Conservation (phyloP, 73 alveolate species). For the Tetrahymena elliotti region DNA sequence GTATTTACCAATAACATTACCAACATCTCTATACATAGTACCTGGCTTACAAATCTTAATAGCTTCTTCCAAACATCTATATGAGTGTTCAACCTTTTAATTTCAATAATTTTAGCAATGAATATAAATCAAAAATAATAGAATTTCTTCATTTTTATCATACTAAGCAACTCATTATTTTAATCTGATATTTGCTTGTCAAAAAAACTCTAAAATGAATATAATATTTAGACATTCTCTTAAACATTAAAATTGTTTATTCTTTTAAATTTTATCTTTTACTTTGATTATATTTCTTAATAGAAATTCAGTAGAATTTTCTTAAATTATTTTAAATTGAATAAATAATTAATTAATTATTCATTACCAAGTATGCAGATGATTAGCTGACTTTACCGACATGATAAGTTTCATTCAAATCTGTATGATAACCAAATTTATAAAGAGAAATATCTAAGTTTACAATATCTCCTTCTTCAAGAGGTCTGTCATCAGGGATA, state of each 20-base stretch:
- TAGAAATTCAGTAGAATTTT: slow-evolving; percentile 62
- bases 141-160: too few species aligned
- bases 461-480: slow-evolving; percentile 85
- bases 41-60: slow-evolving; percentile 83
- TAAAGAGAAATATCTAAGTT: slow-evolving; percentile 85
- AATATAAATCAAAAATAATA: slow-evolving; percentile 57
- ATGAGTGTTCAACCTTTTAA: slow-evolving; percentile 65
- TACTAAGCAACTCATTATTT: too few species aligned
- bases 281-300: too few species aligned
- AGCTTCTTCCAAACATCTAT: slow-evolving; percentile 70
- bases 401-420: slow-evolving; percentile 59
- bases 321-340: slow-evolving; percentile 18
- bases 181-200: too few species aligned
- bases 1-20: slow-evolving; percentile 66
- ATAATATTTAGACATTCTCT: too few species aligned
- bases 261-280: too few species aligned
- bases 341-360: slow-evolving; percentile 14
- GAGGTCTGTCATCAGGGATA: slow-evolving; percentile 81
- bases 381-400: slow-evolving; percentile 60
- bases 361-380: slow-evolving; percentile 28
- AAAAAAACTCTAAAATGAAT: too few species aligned
- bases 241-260: too few species aligned
- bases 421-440: slow-evolving; percentile 78
- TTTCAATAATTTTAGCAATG: slow-evolving; percentile 26
- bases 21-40: slow-evolving; percentile 58